Base-by-base conservation (phyloP, 331 rosid species). In the Erythrophleum ivorense region DNA sequence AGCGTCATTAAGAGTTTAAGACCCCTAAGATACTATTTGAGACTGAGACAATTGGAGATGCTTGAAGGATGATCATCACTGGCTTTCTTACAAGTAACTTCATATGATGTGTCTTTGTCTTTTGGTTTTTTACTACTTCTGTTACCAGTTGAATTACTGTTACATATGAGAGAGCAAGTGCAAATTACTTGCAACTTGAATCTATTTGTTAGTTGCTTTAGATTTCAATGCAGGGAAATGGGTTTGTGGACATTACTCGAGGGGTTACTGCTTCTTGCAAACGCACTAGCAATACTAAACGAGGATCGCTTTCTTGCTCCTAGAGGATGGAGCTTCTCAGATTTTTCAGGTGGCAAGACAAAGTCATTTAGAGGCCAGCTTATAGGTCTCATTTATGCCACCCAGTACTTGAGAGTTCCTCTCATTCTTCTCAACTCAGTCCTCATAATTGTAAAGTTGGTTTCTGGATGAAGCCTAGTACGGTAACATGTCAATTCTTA, bases 301-400 rank as follows among this genome's bases (percentile, higher is more conserved):
- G 98, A 91, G 81, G 98, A 93, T 74, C 93, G 94, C 15, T 93
- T 93, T 85, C 93, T 93, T 66, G 87, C 88, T 24, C 97, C 92
- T 11, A 87, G 90, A 84, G 90, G 97, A 59, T 88, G 86, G 91
- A 89, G 92, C 87, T 89, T 90, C 54, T 86, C 94, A 45, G 93
- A 88, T n/a, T 86, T 87, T 88, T 85, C 91, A 15, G 91, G 83
- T 14, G 90, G 91, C 77, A 89, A 67, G 88, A 84, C 92, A 66
- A 93, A 90, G 54, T 86, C 92, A 64, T 82, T 91, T 31, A 91
- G 87, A 85, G 92, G 92, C 79, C 92, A 90, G 86, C 67, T 91
- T 45, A 86, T 93, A 58, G 97, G 94, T 80, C 92, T 93, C 53
- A 93, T 91, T 71, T 88, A 93, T 69, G 97, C 94, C 58, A 84